Percentiles rank a stretch among this genome's conserved stretches.
Conservation (phyloP, 2,329 filamentous ascomycete species). For the Aschersonia sp. region DNA sequence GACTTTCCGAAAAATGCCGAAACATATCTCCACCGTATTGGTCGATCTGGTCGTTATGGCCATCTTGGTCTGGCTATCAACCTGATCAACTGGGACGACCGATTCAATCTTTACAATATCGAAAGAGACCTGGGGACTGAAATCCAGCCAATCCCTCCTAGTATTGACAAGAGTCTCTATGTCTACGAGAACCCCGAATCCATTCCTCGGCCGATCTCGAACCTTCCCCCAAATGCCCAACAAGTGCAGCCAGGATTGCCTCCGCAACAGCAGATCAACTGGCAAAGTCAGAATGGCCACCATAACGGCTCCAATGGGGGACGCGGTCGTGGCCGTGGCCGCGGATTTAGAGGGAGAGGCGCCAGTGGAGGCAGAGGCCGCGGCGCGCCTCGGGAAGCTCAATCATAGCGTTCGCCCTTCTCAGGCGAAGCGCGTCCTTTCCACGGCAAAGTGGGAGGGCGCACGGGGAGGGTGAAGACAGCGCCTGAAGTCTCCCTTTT, state of each 20-base stretch:
- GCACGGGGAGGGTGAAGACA: slow-evolving; percentile 5
- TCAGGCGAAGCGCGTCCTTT: slow-evolving; percentile 7
- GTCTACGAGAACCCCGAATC: slow-evolving; percentile 94
- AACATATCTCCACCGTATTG: slow-evolving; percentile 96
- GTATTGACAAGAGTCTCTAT: slow-evolving; percentile 95
- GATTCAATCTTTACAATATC: slow-evolving; percentile 97
- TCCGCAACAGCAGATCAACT: slow-evolving; percentile 10
- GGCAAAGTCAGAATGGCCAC: neutral
- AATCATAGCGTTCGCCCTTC: slow-evolving; percentile 15
- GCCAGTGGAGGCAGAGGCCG: slow-evolving; percentile 18
- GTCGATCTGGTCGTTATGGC: slow-evolving; percentile 91
- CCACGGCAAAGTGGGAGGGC: slow-evolving; percentile 7
- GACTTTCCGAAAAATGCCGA: slow-evolving; percentile 99
- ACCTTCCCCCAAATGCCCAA: slow-evolving; percentile 21
- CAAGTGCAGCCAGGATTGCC: slow-evolving; percentile 6
- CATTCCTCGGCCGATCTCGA: slow-evolving; percentile 68
- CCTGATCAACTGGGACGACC: slow-evolving; percentile 98
- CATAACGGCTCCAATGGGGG: slow-evolving; percentile 10
- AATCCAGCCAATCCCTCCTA: slow-evolving; percentile 87
- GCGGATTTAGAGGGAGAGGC: slow-evolving; percentile 22
- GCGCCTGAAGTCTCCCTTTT: neutral
- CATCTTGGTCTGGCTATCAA: slow-evolving; percentile 97
- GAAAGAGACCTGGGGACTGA: slow-evolving; percentile 95
- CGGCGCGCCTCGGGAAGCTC: slow-evolving; percentile 19
- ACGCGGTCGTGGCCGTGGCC: slow-evolving; percentile 21